Base-by-base conservation (phyloP, 352 stramenopile genomes). In the Phytophthora sp. region DNA sequence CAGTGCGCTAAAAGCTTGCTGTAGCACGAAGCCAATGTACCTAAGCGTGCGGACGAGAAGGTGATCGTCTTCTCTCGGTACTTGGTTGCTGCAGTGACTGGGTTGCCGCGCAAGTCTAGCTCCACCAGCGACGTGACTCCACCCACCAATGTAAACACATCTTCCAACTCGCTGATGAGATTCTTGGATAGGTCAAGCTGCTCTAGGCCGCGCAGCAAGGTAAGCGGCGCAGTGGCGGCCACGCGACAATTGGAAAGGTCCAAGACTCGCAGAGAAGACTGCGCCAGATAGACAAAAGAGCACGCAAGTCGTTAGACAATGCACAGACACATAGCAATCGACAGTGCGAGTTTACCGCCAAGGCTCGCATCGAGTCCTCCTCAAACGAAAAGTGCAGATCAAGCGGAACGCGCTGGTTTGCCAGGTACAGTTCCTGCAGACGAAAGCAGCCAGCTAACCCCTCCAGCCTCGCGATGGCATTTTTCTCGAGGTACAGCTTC, bases 1-100 rank as follows among this genome's bases (percentile, higher is more conserved):
- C 9, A 20, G 2, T 39, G 27, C 27, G 17, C 4, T n/a, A 11
- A 42, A 5, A 10, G 11, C 31, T 13, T 49, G 9, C 32, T n/a
- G 2, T 8, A 54, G n/a, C 17, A 17, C 9, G 17, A 30, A 15
- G 23, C 1, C 5, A 55, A 56, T 32, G n/a, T 67, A 90, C 82
- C 58, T 15, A 93, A 66, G 6, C 72, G 68, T 3, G 78, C 46
- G 1, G 74, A 84, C 8, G 84, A 93, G 45, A 93, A 91, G 4
- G 82, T 88, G 61, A 94, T 86, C 5, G 67, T 77, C 35, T 88
- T 86, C 35, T 94, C 84, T 17, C 84, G 77, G 53, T 92, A 94
- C 45, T 88, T 91, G 4, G 67, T 68, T 8, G 35, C 60, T 24
- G 28, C 62, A 7, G 70, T 86, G 32, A 94, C 82, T 5, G 74